phyloP scores from a whole-genome alignment of 176 grass and related monocot species.

The Alopecurus myosuroides region DNA sequence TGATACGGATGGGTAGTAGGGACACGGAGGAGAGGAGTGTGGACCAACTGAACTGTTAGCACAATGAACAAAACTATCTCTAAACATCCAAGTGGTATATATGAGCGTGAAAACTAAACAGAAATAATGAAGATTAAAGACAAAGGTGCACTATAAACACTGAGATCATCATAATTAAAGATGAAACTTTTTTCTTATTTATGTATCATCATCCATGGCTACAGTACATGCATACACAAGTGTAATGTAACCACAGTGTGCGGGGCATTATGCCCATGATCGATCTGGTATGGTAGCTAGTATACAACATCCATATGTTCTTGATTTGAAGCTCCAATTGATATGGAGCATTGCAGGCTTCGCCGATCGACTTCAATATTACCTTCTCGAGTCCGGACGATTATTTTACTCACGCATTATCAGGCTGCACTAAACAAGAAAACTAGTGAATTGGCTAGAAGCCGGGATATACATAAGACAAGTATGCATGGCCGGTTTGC shows the following conservation, averaged over 20 bases:
- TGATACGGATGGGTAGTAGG: neutral
- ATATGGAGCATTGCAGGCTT: too few species aligned
- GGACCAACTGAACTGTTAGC: neutral
- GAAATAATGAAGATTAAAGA: neutral
- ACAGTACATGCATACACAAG: neutral
- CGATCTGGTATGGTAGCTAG: too few species aligned
- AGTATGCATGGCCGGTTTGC: too few species aligned
- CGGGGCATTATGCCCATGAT: too few species aligned
- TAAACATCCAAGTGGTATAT: neutral
- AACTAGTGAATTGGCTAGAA: too few species aligned
- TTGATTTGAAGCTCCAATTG: too few species aligned
- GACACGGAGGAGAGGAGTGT: neutral
- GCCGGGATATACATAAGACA: too few species aligned
- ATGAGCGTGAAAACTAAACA: neutral
- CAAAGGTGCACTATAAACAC: neutral
- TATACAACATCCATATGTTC: too few species aligned
- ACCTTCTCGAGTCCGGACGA: too few species aligned
- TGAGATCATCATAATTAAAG: neutral
- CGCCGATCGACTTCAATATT: too few species aligned
- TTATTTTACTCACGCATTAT: too few species aligned
- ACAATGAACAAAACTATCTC: neutral
- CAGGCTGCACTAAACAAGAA: too few species aligned
- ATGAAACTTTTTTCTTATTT: neutral
- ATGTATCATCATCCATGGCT: neutral
- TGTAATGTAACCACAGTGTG: neutral